Evolutionary conservation across 2,329 filamentous ascomycete species (phyloP).

Genomic region (Aspergillus quadricinctus): DNA sequence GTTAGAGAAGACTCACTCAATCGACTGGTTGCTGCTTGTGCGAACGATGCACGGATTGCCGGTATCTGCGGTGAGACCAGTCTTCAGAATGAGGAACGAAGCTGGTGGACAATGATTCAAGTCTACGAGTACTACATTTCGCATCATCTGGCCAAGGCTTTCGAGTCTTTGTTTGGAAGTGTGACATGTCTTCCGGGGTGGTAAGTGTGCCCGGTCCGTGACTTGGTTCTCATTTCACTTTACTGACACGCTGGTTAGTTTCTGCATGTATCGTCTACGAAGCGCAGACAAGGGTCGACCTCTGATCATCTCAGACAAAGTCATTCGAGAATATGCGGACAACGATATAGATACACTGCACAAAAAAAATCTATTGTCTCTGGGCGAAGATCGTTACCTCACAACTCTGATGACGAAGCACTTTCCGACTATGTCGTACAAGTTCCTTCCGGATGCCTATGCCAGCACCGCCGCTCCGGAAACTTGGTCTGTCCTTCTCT

Average conservation of each 20-base stretch:
- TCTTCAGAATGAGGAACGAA: slow-evolving; percentile 88
- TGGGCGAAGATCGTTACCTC: slow-evolving; percentile 94
- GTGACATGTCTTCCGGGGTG: slow-evolving; percentile 99
- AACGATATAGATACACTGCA: slow-evolving; percentile 91
- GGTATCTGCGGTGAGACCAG: slow-evolving; percentile 97
- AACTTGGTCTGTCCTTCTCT: slow-evolving; percentile 87
- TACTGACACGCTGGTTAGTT: slow-evolving; percentile 58
- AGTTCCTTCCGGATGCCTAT: slow-evolving; percentile 90
- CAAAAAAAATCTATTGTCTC: slow-evolving; percentile 85
- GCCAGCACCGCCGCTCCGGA: slow-evolving; percentile 92
- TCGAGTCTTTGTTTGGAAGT: slow-evolving; percentile 94
- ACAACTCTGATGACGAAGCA: slow-evolving; percentile 98
- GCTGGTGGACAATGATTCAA: slow-evolving; percentile 99
- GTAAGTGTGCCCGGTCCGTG: slow-evolving; percentile 54
- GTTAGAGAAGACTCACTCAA: slow-evolving; percentile 91
- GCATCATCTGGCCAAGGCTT: slow-evolving; percentile 92
- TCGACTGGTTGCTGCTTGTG: slow-evolving; percentile 84
- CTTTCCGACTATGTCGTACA: slow-evolving; percentile 93
- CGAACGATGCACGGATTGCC: slow-evolving; percentile 91
- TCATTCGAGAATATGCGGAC: slow-evolving; percentile 85
- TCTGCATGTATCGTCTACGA: slow-evolving; percentile 96
- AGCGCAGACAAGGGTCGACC: slow-evolving; percentile 93
- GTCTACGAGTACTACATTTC: slow-evolving; percentile 99
- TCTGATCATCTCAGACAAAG: slow-evolving; percentile 82
- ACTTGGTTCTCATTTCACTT: not conserved